Evolutionary conservation across 2,329 filamentous ascomycete genomes (phyloP).

Genomic region (Colletotrichum sp.): DNA sequence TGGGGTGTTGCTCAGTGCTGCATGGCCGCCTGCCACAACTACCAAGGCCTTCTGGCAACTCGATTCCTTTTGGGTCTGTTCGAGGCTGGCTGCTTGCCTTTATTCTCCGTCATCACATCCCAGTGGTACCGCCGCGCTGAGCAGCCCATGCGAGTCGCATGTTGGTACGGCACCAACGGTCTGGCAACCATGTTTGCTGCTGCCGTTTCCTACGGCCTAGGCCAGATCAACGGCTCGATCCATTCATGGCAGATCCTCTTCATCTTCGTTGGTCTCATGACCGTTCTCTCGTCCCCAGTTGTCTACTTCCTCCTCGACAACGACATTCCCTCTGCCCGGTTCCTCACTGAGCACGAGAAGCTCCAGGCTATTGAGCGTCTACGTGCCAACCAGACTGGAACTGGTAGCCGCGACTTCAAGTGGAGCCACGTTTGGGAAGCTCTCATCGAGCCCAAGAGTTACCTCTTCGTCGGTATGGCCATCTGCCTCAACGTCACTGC

Average conservation of each 20-base stretch:
- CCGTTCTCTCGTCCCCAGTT: constrained; percentile 60
- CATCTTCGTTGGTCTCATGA: constrained; percentile 65
- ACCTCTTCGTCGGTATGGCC: constrained; percentile 64
- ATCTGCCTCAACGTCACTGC: constrained; percentile 69
- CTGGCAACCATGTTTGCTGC: constrained; percentile 61
- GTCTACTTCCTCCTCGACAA: constrained; percentile 65
- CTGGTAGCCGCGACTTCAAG: constrained; percentile 73
- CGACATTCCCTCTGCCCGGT: constrained; percentile 58
- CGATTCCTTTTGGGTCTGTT: constrained; percentile 25
- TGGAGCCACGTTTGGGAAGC: constrained; percentile 65
- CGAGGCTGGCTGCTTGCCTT: constrained; percentile 39
- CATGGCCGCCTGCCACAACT: constrained; percentile 25
- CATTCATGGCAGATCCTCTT: constrained; percentile 57
- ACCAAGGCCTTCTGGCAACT: constrained; percentile 21
- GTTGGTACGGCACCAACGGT: constrained; percentile 71
- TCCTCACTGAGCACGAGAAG: constrained; percentile 68
- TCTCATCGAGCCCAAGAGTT: constrained; percentile 53
- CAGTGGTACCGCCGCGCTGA: constrained; percentile 56
- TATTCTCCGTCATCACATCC: constrained; percentile 50
- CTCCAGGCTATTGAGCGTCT: constrained; percentile 73
- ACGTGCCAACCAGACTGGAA: constrained; percentile 75
- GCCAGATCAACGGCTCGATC: constrained; percentile 47
- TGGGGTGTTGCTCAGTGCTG: constrained; percentile 48
- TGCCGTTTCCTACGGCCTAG: constrained; percentile 59
- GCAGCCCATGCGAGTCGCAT: constrained; percentile 65